These are phyloP conservation scores for Syzygium jambos DNA, from an alignment of 345 rosid genomes.

Conservation along the genomic window DNA sequence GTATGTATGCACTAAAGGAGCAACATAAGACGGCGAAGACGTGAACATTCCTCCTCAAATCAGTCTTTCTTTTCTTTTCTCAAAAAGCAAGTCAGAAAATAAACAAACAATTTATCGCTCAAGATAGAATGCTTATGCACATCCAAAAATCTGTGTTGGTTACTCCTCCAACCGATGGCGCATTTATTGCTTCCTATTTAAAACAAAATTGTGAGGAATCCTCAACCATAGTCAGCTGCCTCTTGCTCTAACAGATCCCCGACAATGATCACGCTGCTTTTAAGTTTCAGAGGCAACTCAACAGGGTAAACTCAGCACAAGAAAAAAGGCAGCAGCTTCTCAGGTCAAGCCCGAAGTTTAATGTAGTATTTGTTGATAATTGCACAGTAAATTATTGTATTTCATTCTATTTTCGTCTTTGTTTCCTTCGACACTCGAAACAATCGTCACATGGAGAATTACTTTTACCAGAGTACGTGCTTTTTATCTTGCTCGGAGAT, in stretches of 20 bases:
- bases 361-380: neutral
- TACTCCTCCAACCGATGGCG: neutral
- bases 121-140: neutral
- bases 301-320: neutral
- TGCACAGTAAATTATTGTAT: neutral
- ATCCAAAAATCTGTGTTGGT: neutral
- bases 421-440: constrained; percentile 88
- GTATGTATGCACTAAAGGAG: neutral
- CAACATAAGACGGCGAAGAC: neutral
- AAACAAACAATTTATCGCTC: neutral
- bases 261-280: neutral
- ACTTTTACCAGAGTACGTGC: constrained; percentile 22
- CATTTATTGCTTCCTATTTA: neutral
- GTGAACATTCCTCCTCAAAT: neutral
- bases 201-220: neutral
- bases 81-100: neutral
- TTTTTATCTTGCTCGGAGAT: constrained; percentile 55
- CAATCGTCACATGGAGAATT: constrained; percentile 54
- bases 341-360: neutral
- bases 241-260: neutral
- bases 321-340: neutral
- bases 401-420: constrained; percentile 40
- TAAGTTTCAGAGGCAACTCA: neutral
- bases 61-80: neutral
- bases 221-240: neutral